A percentile compares a stretch with the other conserved stretches of the same genome.
Conservation (phyloP, 768 basidiomycete species). For the Boletus tylopilopsis region DNA sequence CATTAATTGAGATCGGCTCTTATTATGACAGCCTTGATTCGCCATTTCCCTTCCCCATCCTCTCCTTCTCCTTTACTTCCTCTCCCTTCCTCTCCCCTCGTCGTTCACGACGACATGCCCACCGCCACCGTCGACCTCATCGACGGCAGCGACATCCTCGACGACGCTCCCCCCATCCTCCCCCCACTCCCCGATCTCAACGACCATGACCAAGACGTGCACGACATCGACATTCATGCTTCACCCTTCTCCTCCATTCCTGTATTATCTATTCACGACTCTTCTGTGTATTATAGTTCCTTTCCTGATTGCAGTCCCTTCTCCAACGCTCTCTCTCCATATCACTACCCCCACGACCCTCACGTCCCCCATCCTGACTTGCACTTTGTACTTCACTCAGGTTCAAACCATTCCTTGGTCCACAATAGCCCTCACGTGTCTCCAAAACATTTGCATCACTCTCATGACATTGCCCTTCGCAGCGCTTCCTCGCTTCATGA, state of each 20-base stretch:
- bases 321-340: constrained; percentile 17
- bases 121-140: constrained; percentile 16
- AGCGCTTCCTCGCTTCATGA: constrained; percentile 24
- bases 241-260: constrained; percentile 18
- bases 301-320: constrained; percentile 26
- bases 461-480: constrained; percentile 21
- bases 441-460: constrained; percentile 26
- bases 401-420: constrained; percentile 15
- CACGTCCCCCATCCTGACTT: constrained; percentile 27
- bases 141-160: constrained; percentile 19
- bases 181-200: constrained; percentile 21
- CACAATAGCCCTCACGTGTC: constrained; percentile 24
- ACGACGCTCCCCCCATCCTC: constrained; percentile 11
- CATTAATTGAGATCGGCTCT: constrained; percentile 27
- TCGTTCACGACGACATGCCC: constrained; percentile 18
- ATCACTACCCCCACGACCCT: constrained; percentile 27
- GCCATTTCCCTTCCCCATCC: constrained; percentile 16
- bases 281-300: constrained; percentile 31
- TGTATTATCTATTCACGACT: constrained; percentile 35
- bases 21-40: constrained; percentile 30
- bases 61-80: not conserved
- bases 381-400: constrained; percentile 23
- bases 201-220: constrained; percentile 26
- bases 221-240: constrained; percentile 33
- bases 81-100: not conserved